Base-by-base conservation (phyloP, 768 basidiomycete species). In the Boletus subcaerulescens region DNA sequence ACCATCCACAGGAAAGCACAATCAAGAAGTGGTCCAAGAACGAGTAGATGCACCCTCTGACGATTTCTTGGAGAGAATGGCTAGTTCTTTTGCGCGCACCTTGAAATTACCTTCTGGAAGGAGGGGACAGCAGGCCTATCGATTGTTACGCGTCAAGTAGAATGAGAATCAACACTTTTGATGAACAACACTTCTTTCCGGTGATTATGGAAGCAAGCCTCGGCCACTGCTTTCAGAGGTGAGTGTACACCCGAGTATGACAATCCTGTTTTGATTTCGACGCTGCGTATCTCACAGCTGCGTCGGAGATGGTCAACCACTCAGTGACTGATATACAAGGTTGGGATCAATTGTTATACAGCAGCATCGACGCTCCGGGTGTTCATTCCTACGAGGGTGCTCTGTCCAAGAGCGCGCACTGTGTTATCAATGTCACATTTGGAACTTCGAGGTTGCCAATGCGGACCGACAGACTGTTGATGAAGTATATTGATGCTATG, bases 401-500 rank as follows among this genome's bases (percentile, higher is more conserved):
- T 29, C 26, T 1, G 33, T 35, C 74, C 71, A 2, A 22, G 29
- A 65, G 57, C 26, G 26, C 26, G 26, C 26, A 35, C 73, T 71
- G 48, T 14, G 56, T 63, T 35, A 61, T 75, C n/a, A 70, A 74
- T 58, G n/a, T 24, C 2, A 52, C 61, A 17, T 48, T 70, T 9
- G 65, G 64, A 26, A 38, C 55, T 6, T 57, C 58, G 17, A 63
- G 68, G 39, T 58, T 71, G 20, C 74, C 72, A 9, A 56, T 50
- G 14, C 58, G 65, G 45, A 48, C 33, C 11, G 71, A 75, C 46
- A 56, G 14, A 35, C 5, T 35, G 7, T 52, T 36, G 26, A 53
- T 72, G 12, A 61, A 62, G n/a, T 71, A 71, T 48, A 50, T 71
- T 18, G 61, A 61, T 32, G 62, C 62, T 15, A 45, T 69, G 10